Base-by-base conservation (phyloP, 2,329 filamentous ascomycete genomes). In the Ascochyta koolunga region DNA sequence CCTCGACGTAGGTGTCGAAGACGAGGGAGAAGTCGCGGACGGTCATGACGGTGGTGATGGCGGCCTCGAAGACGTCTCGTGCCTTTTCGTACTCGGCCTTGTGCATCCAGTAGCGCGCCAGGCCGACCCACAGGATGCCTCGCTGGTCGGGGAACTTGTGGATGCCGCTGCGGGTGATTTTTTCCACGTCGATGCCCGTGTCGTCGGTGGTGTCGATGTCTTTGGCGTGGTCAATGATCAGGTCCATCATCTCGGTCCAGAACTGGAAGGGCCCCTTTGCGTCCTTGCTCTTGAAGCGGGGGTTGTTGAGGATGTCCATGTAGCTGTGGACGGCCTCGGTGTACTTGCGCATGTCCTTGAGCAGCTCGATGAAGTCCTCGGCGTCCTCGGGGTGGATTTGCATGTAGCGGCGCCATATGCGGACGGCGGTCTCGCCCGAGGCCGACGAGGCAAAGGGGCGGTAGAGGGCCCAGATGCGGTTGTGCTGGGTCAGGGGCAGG, bases 31-130 rank as follows among this genome's bases (percentile, higher is more conserved):
- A 99, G 77, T 99, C 95, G 50, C 95, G 88, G 38, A 99, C 93
- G 2, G 95, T 99, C 93, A 98, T 98, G 59, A 97, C 96, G 1
- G 93, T 98, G 10, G 91, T 96, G 62, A 98, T 91, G 38, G 91
- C 96, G 75, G 98, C 93, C 76, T 99, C 95, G 62, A 96, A 98
- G 3, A 96, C 83, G 73, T 99, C 95, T 61, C 96, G 83, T 13
- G 95, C 93, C 57, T 89, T 88, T 77, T 98, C 96, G 69, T 97
- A 98, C 69, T 89, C 92, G 38, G 93, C 93, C 71, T 88, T 87
- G 54, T 91, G 91, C 71, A 96, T 96, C 91, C 93, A 98, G 77
- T 98, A 99, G 3, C 93, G 95, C 37, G 95, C 95, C 45, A 99
- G 78, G 9, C 93, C 93, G 43, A 91, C 91, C 93, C 95, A 99